Base-by-base conservation (phyloP, 2,329 filamentous ascomycete species). In the Grosmannia serpens region DNA sequence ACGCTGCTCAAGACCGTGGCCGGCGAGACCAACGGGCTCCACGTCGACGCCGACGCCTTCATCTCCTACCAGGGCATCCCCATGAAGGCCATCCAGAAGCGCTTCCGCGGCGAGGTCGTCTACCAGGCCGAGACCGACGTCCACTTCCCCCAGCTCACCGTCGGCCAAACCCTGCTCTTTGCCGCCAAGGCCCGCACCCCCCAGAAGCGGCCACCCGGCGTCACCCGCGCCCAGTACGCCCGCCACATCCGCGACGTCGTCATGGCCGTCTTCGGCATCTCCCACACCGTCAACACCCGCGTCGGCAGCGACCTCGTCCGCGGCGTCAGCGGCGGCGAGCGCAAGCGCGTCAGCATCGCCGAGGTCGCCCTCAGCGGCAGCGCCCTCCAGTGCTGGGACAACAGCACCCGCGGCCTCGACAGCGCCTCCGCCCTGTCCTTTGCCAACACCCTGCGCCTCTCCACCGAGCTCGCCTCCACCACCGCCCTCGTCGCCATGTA, bases 261-360 rank as follows among this genome's bases (percentile, higher is more conserved):
- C 6, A 82, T 86, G 47, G 86, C 87, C 63, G 73, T 90, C 38
- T 87, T 88, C 63, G 84, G 83, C 72, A 86, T 88, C 57, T 78
- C 82, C 53, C 85, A 89, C 65, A 86, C 84, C 0, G 70, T 85
- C 58, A 75, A 81, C 51, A 88, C 86, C 0, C 82, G 82, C 62
- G 83, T 89, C 29, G 87, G 86, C 1, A 83, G 87, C 62, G 84
- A 86, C 61, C 78, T 83, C 33, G 76, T 88, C 10, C 79, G 85
- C 24, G 74, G 74, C 13, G 78, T 87, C 2, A 82, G 77, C 26
- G 84, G 84, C 11, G 84, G 84, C 44, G 84, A 87, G 67, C 77
- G 83, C 62, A 89, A 91, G 71, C 83, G 88, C 67, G 87, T 91
- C 7, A 86, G 82, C 55, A 89, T 91, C 63, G 86, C 85, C 9